Evolutionary conservation across 2,329 filamentous ascomycete genomes (phyloP), one percentile per base, ranked within the genome.

Genomic region (Huntiella moniliformis): DNA sequence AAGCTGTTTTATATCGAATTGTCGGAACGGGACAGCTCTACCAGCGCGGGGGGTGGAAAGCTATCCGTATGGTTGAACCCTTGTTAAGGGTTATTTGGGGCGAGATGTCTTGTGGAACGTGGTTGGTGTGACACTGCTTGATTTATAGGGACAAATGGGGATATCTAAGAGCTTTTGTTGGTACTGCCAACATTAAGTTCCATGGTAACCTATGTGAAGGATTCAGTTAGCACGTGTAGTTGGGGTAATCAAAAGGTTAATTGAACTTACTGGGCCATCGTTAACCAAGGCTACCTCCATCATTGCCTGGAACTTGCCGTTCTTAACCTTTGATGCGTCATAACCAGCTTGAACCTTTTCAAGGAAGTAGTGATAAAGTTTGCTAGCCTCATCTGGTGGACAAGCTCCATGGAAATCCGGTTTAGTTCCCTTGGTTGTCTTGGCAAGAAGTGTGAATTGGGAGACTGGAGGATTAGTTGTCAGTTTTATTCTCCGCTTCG

Each of bases 301-400:
- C 87, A 93, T 95, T 42, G 91, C 91, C 58, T 94, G 88, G 60
- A 98, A 98, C 28, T 88, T 77, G n/a, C 92, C 91, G 58, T 98
- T 80, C 59, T 94, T 86, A 49, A 98, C 87, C 52, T 71, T 78
- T 6, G 85, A 82, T 5, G 72, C 61, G 4, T 66, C 61, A 59
- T 96, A 93, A 2, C 76, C 69, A 45, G 77, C 68, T 54, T 77
- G 72, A 37, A 96, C 76, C 54, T 81, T 82, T 43, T 73, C 65
- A 54, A 87, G 75, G 64, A 98, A 96, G 57, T 79, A 70, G 46
- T 87, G 74, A 58, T 96, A 98, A 5, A 96, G 68, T 51, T 71
- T 71, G 55, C 77, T 82, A 17, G 88, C 91, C 47, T 87, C 76
- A 8, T 82, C 75, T 3, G 79, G 79, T 41, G 74, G 74, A 51